Conservation (phyloP, 129 eudicot genomes). For the Arctium minus region DNA sequence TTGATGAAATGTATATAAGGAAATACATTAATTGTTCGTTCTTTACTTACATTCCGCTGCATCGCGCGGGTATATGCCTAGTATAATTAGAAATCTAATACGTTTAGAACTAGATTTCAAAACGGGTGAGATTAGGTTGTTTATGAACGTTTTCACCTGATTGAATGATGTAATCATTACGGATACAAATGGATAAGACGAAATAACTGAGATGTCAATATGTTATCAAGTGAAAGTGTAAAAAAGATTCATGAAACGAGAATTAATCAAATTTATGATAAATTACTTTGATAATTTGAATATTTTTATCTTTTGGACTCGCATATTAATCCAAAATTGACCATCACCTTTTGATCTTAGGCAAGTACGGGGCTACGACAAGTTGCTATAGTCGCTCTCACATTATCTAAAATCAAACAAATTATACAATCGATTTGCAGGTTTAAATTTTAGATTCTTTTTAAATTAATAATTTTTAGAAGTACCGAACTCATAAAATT, state of each 20-base stretch:
- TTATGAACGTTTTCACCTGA: neutral
- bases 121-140: too few species aligned
- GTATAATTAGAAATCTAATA: neutral
- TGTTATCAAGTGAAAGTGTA: neutral
- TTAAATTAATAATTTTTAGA: neutral
- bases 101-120: too few species aligned
- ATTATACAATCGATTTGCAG: neutral
- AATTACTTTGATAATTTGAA: neutral
- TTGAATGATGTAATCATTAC: neutral
- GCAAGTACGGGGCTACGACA: constrained; percentile 6
- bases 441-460: neutral
- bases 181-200: neutral
- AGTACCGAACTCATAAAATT: neutral
- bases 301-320: neutral
- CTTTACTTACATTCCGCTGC: too few species aligned
- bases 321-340: neutral
- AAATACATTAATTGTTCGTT: too few species aligned
- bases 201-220: neutral
- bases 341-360: neutral
- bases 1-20: too few species aligned
- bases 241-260: neutral
- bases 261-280: neutral
- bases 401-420: neutral
- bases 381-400: constrained; percentile 2
- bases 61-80: too few species aligned